Percentiles rank a stretch among this genome's conserved stretches.
Conservation (phyloP, 176 grass and related monocot genomes). For the Cymbopogon citratus region DNA sequence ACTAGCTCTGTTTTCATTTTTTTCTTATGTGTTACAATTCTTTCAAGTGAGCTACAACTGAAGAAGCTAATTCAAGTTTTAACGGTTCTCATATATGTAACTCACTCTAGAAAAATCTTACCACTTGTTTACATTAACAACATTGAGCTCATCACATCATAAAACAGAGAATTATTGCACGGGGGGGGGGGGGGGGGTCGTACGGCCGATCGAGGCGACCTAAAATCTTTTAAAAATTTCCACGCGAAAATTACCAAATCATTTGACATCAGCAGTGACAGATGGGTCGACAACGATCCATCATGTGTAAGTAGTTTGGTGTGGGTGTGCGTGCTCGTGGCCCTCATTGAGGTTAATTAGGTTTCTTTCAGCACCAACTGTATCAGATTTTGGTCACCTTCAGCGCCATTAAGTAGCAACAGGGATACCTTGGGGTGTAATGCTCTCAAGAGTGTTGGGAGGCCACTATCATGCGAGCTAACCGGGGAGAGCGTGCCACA, state of each 20-base stretch:
- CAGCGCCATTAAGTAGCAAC: conserved; percentile 17
- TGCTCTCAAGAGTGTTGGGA: conserved; percentile 34
- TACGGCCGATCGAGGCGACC: no score
- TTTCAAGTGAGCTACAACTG: neutral
- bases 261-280: neutral
- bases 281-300: neutral
- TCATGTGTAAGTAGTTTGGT: neutral
- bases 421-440: conserved; percentile 4
- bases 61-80: neutral
- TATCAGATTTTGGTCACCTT: conserved; percentile 34
- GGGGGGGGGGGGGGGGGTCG: no score
- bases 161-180: no score
- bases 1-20: neutral
- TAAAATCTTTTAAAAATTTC: neutral
- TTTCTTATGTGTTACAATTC: neutral
- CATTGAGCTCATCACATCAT: no score
- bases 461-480: conserved; percentile 24
- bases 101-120: no score
- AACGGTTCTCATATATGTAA: neutral
- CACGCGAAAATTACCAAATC: neutral
- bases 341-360: neutral
- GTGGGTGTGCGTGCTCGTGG: neutral
- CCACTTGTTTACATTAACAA: no score
- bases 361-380: conserved; percentile 12
- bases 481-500: neutral